Conservation (phyloP, 2,329 filamentous ascomycete species). For the Alternaria burnsii region DNA sequence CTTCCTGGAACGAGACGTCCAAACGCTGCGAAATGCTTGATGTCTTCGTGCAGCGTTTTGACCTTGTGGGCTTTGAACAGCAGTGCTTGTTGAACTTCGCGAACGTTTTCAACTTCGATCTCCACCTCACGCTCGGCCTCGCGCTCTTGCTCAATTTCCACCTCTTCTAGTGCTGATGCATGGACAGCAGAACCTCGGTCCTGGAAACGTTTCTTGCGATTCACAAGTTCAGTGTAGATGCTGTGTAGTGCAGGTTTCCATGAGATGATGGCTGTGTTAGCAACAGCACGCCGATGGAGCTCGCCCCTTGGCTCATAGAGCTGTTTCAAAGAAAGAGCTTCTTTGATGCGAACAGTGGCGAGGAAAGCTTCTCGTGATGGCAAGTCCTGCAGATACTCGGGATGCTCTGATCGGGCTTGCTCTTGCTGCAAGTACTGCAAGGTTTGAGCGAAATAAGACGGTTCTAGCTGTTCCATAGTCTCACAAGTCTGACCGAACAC, state of each 20-base stretch:
- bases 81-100: constrained; percentile 61
- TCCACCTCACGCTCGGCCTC: constrained; percentile 66
- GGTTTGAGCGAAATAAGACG: constrained; percentile 68
- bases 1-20: constrained; percentile 54
- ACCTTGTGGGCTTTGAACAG: constrained; percentile 55
- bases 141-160: constrained; percentile 59
- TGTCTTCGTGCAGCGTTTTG: constrained; percentile 57
- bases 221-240: constrained; percentile 50
- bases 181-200: constrained; percentile 57
- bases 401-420: constrained; percentile 58
- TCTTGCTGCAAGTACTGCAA: constrained; percentile 66
- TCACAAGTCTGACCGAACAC: constrained; percentile 70
- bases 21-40: constrained; percentile 57
- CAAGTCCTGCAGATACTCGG: constrained; percentile 51
- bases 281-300: constrained; percentile 5
- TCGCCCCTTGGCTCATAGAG: constrained; percentile 61
- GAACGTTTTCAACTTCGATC: constrained; percentile 65
- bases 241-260: constrained; percentile 32
- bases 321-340: constrained; percentile 65
- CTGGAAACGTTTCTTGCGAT: constrained; percentile 49
- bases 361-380: constrained; percentile 53
- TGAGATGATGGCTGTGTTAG: constrained; percentile 22
- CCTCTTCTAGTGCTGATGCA: constrained; percentile 66
- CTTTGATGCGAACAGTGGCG: constrained; percentile 58
- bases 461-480: constrained; percentile 66